Conservation (phyloP, 1,284 basidiomycete genomes). For the Apiotrichum porosum region DNA sequence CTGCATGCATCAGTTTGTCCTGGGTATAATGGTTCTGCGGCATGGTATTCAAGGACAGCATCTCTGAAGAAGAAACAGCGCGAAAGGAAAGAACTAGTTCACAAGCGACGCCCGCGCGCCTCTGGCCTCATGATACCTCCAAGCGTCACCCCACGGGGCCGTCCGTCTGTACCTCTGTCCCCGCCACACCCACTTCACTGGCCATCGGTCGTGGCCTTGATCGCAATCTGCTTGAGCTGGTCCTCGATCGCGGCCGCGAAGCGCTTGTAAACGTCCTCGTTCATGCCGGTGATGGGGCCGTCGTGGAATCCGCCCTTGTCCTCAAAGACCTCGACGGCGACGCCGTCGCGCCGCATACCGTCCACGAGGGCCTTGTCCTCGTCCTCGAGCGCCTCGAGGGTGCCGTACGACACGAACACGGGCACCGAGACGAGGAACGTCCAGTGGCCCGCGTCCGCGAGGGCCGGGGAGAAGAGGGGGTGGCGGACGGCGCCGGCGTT, state of each 20-base stretch:
- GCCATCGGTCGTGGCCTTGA: neutral
- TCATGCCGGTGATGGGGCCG: neutral
- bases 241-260: neutral
- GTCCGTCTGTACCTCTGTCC: no score
- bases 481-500: neutral
- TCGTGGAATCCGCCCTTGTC: neutral
- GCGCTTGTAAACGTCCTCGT: neutral
- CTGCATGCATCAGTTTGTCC: no score
- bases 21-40: no score
- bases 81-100: no score
- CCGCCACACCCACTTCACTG: no score
- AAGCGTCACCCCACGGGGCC: no score
- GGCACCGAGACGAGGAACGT: slow-evolving; percentile 15
- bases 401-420: slow-evolving; percentile 36
- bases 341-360: slow-evolving; percentile 32
- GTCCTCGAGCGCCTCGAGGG: slow-evolving; percentile 32
- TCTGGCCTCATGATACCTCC: no score
- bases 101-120: no score
- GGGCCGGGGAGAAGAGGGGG: slow-evolving; percentile 25
- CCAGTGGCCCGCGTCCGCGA: slow-evolving; percentile 16
- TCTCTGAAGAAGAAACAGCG: no score
- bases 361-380: slow-evolving; percentile 27
- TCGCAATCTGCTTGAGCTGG: neutral
- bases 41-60: no score
- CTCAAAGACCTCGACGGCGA: slow-evolving; percentile 18